phyloP scores from a whole-genome alignment of 1,139 yeast genomes.

The Geotrichum fermentans region DNA sequence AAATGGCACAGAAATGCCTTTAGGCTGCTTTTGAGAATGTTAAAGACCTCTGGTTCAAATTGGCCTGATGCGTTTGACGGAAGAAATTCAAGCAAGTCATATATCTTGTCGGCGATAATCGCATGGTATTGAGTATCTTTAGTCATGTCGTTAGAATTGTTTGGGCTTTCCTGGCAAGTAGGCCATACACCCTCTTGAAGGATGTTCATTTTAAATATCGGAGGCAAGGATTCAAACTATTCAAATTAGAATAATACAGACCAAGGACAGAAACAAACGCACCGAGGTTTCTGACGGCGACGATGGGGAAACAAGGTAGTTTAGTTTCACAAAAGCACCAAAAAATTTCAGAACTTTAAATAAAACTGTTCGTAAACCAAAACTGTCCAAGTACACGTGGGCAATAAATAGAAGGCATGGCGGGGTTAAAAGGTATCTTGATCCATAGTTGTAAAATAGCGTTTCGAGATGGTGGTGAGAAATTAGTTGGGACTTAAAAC shows the following conservation, averaged over 20 bases:
- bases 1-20: not conserved
- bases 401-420: no score
- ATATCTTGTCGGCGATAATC: not conserved
- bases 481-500: no score
- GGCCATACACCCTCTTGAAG: not conserved
- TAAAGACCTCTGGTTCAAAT: not conserved
- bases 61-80: not conserved
- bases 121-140: not conserved
- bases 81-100: not conserved
- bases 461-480: no score
- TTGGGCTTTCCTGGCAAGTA: not conserved
- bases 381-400: no score
- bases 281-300: not conserved
- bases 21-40: slow-evolving; percentile 3
- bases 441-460: no score
- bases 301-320: no score
- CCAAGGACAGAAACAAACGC: not conserved
- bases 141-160: not conserved
- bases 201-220: not conserved
- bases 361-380: no score
- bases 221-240: slow-evolving; percentile 1
- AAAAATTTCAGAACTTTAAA: no score
- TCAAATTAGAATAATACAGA: not conserved
- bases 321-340: no score
- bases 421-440: no score